Evolutionary conservation across 2,329 filamentous ascomycete genomes (phyloP), one percentile per base, ranked within the genome.

Genomic region (Fusarium clavum): DNA sequence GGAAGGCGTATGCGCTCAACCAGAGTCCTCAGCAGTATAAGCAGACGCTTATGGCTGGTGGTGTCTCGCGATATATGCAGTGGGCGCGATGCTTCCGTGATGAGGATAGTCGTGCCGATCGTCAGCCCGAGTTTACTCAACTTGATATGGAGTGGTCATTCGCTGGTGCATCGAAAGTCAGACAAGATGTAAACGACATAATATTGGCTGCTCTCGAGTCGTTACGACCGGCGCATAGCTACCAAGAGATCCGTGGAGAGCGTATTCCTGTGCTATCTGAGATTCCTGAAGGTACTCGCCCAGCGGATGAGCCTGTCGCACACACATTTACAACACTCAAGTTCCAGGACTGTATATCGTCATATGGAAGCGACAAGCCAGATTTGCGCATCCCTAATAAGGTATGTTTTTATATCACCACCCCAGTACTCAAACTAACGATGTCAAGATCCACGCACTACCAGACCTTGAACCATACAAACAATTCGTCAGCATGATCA

Each of bases 1-100:
- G 93, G 0, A 83, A 90, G 64, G 94, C 93, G 6, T 99, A 98
- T 79, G 96, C 96, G 11, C 83, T 99, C 22, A 94, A 94, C 0
- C 97, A 99, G 79, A 98, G 95, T 71, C 96, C 96, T 1, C 96
- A 99, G 79, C 96, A 99, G 79, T 99, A 98, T 78, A 99, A 99
- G 82, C 96, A 99, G 82, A 93, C 98, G 3, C 86, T 99, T 44
- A 98, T 99, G 94, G 93, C 94, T 0, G 92, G 92, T 65, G 95
- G 95, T 0, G 87, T 98, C 13, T 82, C 86, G 2, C 88, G 87
- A 43, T 99, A 99, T 78, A 97, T 91, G 79, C 96, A 99, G 75
- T 94, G 98, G 81, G 97, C 96, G 3, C 91, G 90, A 69, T 99
- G 96, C 77, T 99, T 98, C 80, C 90, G 96, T 16, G 97, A 99